Evolutionary conservation across 345 rosid genomes (phyloP).

Genomic region (Alliaria petiolata): DNA sequence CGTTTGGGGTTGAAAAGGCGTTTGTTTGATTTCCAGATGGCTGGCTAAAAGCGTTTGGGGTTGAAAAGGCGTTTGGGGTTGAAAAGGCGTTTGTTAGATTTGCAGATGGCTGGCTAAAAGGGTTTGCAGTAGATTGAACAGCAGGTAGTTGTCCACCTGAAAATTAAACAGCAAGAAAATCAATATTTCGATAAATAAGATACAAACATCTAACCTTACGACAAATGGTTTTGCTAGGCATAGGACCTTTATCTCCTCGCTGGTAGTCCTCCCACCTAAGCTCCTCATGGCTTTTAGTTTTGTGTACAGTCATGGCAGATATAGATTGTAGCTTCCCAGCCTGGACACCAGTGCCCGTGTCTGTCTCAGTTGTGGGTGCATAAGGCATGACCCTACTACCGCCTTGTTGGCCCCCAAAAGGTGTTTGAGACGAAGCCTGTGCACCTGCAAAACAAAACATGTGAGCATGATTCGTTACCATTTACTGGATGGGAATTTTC

Average conservation of each 20-base stretch:
- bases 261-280: slow-evolving; percentile 97
- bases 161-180: slow-evolving; percentile 11
- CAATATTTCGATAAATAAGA: not conserved
- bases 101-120: too few relatives aligned
- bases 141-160: slow-evolving; percentile 74
- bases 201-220: slow-evolving; percentile 3
- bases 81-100: too few relatives aligned
- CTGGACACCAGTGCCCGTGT: slow-evolving; percentile 42
- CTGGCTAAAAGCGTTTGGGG: too few relatives aligned
- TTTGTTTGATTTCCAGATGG: too few relatives aligned
- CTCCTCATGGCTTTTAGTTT: slow-evolving; percentile 83
- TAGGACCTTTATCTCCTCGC: slow-evolving; percentile 87
- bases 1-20: too few relatives aligned
- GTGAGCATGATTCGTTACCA: not conserved
- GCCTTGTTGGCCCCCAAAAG: slow-evolving; percentile 61
- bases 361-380: slow-evolving; percentile 62
- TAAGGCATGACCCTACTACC: slow-evolving; percentile 82
- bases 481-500: too few relatives aligned
- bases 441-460: slow-evolving; percentile 44
- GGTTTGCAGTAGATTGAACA: too few relatives aligned
- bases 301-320: slow-evolving; percentile 77
- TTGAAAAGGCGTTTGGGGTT: too few relatives aligned
- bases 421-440: slow-evolving; percentile 49
- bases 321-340: slow-evolving; percentile 79
- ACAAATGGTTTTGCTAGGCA: not conserved